Evolutionary conservation across 805 yeast genomes (phyloP), one percentile per base, ranked within the genome.

Genomic region (Spathaspora boniae): DNA sequence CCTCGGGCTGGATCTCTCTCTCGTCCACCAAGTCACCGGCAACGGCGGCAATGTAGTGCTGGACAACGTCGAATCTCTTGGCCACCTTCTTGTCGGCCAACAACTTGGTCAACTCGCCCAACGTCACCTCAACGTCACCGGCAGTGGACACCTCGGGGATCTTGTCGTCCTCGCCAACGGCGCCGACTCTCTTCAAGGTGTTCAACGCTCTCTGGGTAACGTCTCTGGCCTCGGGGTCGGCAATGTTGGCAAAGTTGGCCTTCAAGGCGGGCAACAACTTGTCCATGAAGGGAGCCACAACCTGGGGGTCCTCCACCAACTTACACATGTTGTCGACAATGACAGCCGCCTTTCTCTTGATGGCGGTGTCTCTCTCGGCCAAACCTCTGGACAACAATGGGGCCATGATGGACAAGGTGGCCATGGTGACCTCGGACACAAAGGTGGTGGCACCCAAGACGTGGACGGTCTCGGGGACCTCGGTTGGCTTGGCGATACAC

Each of bases 281-380:
- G 72, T 77, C 75, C 83, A 93, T 76, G 86, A 93, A 93, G 53
- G 99, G 98, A 78, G 98, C 99, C 73, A 93, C 95, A 65, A 93
- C 94, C 77, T 93, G 98, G 57, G 98, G 98, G 69, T 93, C 98
- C 68, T 93, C 98, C 76, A 93, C 99, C 72, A 93, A 86, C 76
- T 93, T 93, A 86, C 98, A 93, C 99, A 93, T 93, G 95, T 93
- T 93, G 72, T 93, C 99, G 61, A 91, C 85, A 72, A 93, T 93
- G 67, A 93, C 98, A 56, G 98, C 98, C 62, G 98, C 84, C 80
- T 93, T 93, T 81, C 99, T 89, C 86, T 93, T 93, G 80, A 93
- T 93, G 57, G 97, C 78, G 54, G 99, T 93, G 63, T 93, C 98
- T 80, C 98, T 93, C 80, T 93, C 98, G 62, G 95, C 94, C 67